These are phyloP conservation scores for Marasmius sp. DNA, from an alignment of 1,284 basidiomycete species.

Conservation along the genomic window DNA sequence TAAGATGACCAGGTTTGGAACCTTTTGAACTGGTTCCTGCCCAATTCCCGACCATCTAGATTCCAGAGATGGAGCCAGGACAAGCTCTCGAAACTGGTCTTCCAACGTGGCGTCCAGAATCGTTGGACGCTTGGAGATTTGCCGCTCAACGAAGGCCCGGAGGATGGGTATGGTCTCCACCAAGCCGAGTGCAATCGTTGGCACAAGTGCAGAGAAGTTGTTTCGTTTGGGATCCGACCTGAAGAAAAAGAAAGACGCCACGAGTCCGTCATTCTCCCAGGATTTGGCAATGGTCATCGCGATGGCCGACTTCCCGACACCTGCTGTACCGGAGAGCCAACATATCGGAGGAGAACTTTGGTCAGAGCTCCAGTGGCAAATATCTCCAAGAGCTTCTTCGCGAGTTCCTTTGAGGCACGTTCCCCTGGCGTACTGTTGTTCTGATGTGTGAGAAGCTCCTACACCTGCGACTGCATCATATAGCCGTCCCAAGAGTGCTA, in stretches of 20 bases:
- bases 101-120: conserved; percentile 1
- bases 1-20: background rate
- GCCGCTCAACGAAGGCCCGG: background rate
- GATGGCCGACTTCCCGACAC: too few species aligned
- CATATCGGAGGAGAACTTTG: conserved; percentile 3
- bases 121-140: background rate
- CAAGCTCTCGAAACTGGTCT: background rate
- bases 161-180: background rate
- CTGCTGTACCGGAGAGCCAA: conserved; percentile 18
- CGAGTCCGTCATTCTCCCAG: background rate
- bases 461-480: background rate
- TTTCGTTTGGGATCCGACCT: conserved; percentile 5
- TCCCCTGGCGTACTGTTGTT: background rate
- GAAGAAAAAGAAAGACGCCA: conserved; percentile 18
- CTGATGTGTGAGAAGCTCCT: too few species aligned
- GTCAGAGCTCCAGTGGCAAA: conserved; percentile 11
- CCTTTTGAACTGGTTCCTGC: too few species aligned
- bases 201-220: background rate
- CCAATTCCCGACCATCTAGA: too few species aligned
- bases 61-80: background rate
- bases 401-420: conserved; percentile 15
- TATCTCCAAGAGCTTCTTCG: conserved; percentile 8
- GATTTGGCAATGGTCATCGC: conserved; percentile 14
- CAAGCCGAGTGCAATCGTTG: conserved; percentile 1
- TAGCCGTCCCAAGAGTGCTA: too few species aligned